Evolutionary conservation across 768 basidiomycete species (phyloP).

Genomic region (Chiua virens): DNA sequence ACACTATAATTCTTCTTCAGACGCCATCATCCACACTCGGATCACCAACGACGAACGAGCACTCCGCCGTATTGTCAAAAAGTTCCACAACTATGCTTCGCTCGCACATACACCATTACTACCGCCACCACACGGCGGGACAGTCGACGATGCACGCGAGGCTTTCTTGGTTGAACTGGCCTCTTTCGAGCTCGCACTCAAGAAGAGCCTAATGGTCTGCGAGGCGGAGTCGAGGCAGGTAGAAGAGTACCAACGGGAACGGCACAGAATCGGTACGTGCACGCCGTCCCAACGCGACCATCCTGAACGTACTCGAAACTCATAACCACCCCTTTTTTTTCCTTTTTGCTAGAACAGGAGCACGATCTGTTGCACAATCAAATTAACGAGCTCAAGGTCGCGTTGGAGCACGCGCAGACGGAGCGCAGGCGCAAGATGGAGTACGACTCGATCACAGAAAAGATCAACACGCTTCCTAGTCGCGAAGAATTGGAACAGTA

Average conservation of each 20-base stretch:
- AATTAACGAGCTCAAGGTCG: conserved; percentile 75
- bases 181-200: conserved; percentile 70
- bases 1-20: conserved; percentile 38
- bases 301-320: background rate
- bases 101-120: conserved; percentile 51
- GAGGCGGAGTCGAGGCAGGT: conserved; percentile 86
- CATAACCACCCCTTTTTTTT: background rate
- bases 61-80: conserved; percentile 75
- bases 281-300: background rate
- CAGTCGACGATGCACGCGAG: conserved; percentile 71
- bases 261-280: conserved; percentile 67
- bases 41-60: conserved; percentile 83
- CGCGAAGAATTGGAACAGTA: conserved; percentile 78
- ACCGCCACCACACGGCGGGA: conserved; percentile 26
- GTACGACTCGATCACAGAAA: conserved; percentile 82
- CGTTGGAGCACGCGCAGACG: conserved; percentile 77
- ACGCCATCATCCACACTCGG: conserved; percentile 76
- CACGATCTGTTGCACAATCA: conserved; percentile 65
- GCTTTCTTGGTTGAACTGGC: conserved; percentile 77
- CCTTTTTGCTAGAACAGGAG: conserved; percentile 56
- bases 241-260: conserved; percentile 76
- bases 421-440: conserved; percentile 78
- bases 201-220: conserved; percentile 81
- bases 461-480: conserved; percentile 73
- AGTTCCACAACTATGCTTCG: conserved; percentile 72